phyloP scores from a whole-genome alignment of 2,329 filamentous ascomycete genomes.

The Epichloe hybrida region DNA sequence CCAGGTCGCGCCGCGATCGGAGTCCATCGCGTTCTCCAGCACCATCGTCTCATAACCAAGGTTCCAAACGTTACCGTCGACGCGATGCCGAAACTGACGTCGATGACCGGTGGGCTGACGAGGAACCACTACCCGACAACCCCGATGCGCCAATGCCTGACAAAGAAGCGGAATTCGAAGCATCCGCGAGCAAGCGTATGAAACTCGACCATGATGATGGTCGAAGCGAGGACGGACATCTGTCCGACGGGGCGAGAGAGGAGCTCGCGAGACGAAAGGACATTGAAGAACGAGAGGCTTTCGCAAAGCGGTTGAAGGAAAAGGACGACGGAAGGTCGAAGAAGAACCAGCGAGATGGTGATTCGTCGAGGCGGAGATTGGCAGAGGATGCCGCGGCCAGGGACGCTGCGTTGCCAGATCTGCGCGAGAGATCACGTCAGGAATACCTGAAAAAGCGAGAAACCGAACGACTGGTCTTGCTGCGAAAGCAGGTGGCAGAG shows the following conservation, averaged over 20 bases:
- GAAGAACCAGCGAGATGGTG: conserved; percentile 47
- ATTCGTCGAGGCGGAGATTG: conserved; percentile 38
- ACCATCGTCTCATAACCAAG: conserved; percentile 14
- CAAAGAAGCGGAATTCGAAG: conserved; percentile 46
- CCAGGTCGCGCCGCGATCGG: conserved; percentile 16
- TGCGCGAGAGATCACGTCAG: conserved; percentile 74
- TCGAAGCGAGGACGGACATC: conserved; percentile 22
- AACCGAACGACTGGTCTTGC: conserved; percentile 67
- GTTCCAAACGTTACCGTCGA: conserved; percentile 29
- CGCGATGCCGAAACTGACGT: conserved; percentile 37
- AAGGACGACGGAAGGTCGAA: conserved; percentile 60
- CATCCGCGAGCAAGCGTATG: conserved; percentile 58
- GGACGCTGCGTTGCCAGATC: conserved; percentile 60
- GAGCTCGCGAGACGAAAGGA: conserved; percentile 51
- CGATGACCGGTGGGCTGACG: conserved; percentile 72
- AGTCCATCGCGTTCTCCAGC: conserved; percentile 22
- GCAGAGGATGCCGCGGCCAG: conserved; percentile 48
- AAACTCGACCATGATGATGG: conserved; percentile 47
- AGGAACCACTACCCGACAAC: conserved; percentile 40
- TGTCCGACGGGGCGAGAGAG: conserved; percentile 46
- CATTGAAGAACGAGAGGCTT: conserved; percentile 63
- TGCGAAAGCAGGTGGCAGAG: conserved; percentile 81
- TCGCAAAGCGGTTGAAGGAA: conserved; percentile 59
- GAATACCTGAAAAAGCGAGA: conserved; percentile 92
- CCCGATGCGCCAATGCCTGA: conserved; percentile 24